These are phyloP conservation scores for Hypoxylon perforatum DNA, from an alignment of 495 filamentous ascomycete genomes.

Conservation along the genomic window DNA sequence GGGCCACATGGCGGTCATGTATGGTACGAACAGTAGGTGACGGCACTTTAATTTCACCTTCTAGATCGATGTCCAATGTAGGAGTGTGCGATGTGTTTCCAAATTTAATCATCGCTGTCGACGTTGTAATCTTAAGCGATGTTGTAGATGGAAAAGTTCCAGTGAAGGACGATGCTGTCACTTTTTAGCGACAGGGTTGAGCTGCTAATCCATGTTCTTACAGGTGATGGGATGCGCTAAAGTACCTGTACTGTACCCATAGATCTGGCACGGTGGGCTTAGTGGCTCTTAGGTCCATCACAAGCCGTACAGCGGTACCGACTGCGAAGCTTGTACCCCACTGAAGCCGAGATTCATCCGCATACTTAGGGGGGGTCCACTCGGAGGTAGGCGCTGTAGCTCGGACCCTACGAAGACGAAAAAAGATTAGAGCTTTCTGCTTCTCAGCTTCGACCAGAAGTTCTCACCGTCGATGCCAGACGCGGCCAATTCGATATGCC, in stretches of 20 bases:
- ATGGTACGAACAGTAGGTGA: slow-evolving; percentile 18
- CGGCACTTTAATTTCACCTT: slow-evolving; percentile 20
- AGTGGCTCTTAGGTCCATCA: neutral
- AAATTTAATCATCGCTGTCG: slow-evolving; percentile 7
- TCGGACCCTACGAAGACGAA: neutral
- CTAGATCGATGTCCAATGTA: neutral
- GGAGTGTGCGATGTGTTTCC: slow-evolving; percentile 1
- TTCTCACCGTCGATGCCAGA: no score
- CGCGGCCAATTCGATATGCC: slow-evolving; percentile 42
- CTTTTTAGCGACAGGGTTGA: slow-evolving; percentile 6
- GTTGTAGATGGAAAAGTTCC: slow-evolving; percentile 8
- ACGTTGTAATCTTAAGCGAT: slow-evolving; percentile 8
- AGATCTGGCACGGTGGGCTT: slow-evolving; percentile 22
- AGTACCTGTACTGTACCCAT: slow-evolving; percentile 9
- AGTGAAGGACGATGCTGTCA: neutral
- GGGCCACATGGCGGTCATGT: slow-evolving; percentile 28
- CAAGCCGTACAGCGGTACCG: no score
- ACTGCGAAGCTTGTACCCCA: neutral
- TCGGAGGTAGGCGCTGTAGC: neutral
- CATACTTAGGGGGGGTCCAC: neutral
- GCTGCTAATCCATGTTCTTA: neutral
- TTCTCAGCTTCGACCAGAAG: neutral
- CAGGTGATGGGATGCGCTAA: no score
- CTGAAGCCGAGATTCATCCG: slow-evolving; percentile 1
- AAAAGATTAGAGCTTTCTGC: neutral